These are phyloP conservation scores for Neofusicoccum laricinum DNA, from an alignment of 2,329 filamentous ascomycete species.

Conservation along the genomic window DNA sequence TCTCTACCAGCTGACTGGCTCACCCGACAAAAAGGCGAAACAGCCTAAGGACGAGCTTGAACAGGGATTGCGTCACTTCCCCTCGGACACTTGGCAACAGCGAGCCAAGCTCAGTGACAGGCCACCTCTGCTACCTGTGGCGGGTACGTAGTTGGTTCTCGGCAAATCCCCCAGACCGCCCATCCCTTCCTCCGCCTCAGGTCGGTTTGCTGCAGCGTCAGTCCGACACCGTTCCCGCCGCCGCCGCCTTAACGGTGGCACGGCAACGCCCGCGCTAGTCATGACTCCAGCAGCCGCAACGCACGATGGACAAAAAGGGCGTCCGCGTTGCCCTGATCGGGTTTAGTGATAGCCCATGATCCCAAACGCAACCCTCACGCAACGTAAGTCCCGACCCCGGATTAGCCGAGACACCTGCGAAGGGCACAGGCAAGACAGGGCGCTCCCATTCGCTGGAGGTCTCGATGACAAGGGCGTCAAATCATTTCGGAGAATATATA, in stretches of 20 bases:
- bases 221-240: too few species aligned
- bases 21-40: background rate
- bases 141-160: too few species aligned
- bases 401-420: background rate
- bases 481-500: background rate
- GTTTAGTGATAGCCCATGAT: background rate
- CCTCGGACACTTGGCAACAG: background rate
- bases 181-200: background rate
- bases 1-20: background rate
- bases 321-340: too few species aligned
- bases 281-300: too few species aligned
- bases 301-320: too few species aligned
- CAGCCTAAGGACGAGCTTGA: background rate
- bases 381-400: background rate
- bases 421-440: too few species aligned
- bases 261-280: too few species aligned
- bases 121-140: background rate
- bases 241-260: too few species aligned
- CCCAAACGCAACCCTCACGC: background rate
- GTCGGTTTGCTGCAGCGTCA: too few species aligned
- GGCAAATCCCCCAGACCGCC: too few species aligned
- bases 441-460: background rate
- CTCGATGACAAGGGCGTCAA: background rate
- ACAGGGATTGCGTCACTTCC: slow-evolving; percentile 1
- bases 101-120: background rate